A percentile compares a stretch with the other conserved stretches of the same genome.
Conservation (phyloP, 78 protist species). For the Planoprotostelium fungivorum region DNA sequence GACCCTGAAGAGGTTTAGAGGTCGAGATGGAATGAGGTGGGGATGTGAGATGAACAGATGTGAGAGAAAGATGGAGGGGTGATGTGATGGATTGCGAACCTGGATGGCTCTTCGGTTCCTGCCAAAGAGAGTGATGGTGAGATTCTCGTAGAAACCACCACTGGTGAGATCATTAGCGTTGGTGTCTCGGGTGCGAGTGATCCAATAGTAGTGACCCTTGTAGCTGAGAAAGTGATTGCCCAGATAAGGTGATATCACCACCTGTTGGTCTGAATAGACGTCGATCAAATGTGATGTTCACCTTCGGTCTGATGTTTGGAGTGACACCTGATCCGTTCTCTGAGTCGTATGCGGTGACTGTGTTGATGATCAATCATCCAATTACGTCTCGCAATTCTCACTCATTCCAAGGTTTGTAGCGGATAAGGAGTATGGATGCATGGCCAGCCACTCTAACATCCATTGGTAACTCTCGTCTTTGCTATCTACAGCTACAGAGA, state of each 20-base stretch:
- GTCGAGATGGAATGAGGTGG: neutral
- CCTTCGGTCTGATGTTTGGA: slow-evolving; percentile 11
- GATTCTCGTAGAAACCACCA: slow-evolving; percentile 8
- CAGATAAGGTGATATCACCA: neutral
- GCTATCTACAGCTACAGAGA: slow-evolving; percentile 16
- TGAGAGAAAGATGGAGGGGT: slow-evolving; percentile 31
- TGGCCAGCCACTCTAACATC: slow-evolving; percentile 34
- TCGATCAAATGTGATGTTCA: slow-evolving; percentile 11
- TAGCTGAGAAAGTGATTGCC: neutral
- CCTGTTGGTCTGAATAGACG: neutral
- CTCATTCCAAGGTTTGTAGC: neutral
- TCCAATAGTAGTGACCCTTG: neutral
- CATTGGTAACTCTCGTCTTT: slow-evolving; percentile 45
- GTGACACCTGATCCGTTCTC: neutral
- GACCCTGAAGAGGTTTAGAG: neutral
- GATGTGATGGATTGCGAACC: slow-evolving; percentile 18
- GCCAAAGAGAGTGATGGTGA: slow-evolving; percentile 7
- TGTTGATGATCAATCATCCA: slow-evolving; percentile 11
- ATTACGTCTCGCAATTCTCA: neutral
- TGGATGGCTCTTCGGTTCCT: slow-evolving; percentile 7
- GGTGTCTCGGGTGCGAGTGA: neutral
- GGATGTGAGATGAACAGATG: slow-evolving; percentile 8
- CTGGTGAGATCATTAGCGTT: neutral
- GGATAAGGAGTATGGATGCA: neutral
- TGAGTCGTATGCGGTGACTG: slow-evolving; percentile 30